Evolutionary conservation across 352 stramenopile species (phyloP).

Genomic region (Phytophthora melonis): DNA sequence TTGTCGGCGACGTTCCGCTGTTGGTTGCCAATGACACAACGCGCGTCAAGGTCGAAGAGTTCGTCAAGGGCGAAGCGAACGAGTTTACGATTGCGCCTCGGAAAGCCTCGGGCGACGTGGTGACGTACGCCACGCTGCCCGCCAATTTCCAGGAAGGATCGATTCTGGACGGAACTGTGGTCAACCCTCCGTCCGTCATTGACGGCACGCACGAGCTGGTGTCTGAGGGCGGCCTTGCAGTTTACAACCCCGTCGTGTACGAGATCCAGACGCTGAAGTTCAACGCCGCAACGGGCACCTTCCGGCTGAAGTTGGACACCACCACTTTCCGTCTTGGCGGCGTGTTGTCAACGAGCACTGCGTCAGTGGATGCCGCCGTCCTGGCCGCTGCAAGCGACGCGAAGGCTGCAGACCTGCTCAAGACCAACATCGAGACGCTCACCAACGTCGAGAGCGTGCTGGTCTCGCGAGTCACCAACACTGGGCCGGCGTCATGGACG

Average conservation of each 20-base stretch:
- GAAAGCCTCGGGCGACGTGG: slow-evolving; percentile 90
- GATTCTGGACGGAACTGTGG: slow-evolving; percentile 98
- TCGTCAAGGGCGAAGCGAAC: slow-evolving; percentile 94
- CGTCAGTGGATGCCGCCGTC: slow-evolving; percentile 53
- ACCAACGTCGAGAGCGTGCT: slow-evolving; percentile 85
- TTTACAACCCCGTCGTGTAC: slow-evolving; percentile 92
- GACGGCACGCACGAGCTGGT: slow-evolving; percentile 93
- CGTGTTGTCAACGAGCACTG: slow-evolving; percentile 49
- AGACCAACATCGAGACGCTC: slow-evolving; percentile 85
- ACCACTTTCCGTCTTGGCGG: slow-evolving; percentile 59
- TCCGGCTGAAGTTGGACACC: slow-evolving; percentile 85
- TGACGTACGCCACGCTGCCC: slow-evolving; percentile 88
- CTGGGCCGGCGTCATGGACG: slow-evolving; percentile 51
- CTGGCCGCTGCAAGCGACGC: slow-evolving; percentile 52
- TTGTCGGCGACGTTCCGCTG: slow-evolving; percentile 83
- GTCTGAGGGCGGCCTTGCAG: slow-evolving; percentile 90
- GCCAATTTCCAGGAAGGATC: slow-evolving; percentile 87
- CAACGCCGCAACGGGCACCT: slow-evolving; percentile 60
- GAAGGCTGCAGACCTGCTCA: slow-evolving; percentile 74
- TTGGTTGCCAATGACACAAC: slow-evolving; percentile 60
- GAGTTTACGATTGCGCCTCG: slow-evolving; percentile 96
- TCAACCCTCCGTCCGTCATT: slow-evolving; percentile 73
- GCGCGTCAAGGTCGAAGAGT: slow-evolving; percentile 83
- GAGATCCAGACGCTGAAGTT: slow-evolving; percentile 93
- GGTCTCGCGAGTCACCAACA: slow-evolving; percentile 65